Evolutionary conservation across 768 basidiomycete species (phyloP).

Genomic region (Lentinula sp.): DNA sequence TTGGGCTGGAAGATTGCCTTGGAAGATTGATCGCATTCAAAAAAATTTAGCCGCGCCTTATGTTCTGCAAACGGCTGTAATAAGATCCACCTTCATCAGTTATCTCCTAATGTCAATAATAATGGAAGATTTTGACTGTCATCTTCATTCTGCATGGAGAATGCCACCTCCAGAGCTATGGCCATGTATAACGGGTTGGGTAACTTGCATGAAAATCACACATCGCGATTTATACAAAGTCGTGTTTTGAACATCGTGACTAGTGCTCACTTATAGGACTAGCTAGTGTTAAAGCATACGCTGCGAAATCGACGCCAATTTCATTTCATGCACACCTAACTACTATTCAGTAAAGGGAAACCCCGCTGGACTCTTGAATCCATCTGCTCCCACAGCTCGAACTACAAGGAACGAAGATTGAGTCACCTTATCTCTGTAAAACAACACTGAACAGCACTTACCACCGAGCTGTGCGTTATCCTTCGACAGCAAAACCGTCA

Average conservation of each 20-base stretch:
- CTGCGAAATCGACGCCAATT: too few relatives aligned
- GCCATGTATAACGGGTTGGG: background rate
- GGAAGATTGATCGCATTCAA: too few relatives aligned
- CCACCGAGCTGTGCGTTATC: constrained; percentile 46
- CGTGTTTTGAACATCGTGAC: too few relatives aligned
- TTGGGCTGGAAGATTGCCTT: too few relatives aligned
- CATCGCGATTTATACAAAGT: too few relatives aligned
- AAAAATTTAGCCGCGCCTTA: too few relatives aligned
- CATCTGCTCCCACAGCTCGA: constrained; percentile 44
- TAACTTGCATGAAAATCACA: background rate
- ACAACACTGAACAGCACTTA: constrained; percentile 10
- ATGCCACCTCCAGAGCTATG: background rate
- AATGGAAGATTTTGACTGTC: background rate
- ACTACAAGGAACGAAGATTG: constrained; percentile 8
- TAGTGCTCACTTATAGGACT: too few relatives aligned
- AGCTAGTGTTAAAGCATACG: too few relatives aligned
- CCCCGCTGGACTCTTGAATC: constrained; percentile 44
- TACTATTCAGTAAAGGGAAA: constrained; percentile 20
- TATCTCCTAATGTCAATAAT: too few relatives aligned
- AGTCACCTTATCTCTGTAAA: background rate
- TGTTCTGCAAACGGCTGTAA: too few relatives aligned
- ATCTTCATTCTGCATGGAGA: background rate
- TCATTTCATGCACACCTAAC: background rate
- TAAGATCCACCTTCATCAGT: too few relatives aligned
- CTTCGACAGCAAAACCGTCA: constrained; percentile 39